Percentiles rank a stretch among this genome's conserved stretches.
These are phyloP conservation scores for Lentinula aciculospora DNA, from an alignment of 768 basidiomycete species.

Conservation along the genomic window DNA sequence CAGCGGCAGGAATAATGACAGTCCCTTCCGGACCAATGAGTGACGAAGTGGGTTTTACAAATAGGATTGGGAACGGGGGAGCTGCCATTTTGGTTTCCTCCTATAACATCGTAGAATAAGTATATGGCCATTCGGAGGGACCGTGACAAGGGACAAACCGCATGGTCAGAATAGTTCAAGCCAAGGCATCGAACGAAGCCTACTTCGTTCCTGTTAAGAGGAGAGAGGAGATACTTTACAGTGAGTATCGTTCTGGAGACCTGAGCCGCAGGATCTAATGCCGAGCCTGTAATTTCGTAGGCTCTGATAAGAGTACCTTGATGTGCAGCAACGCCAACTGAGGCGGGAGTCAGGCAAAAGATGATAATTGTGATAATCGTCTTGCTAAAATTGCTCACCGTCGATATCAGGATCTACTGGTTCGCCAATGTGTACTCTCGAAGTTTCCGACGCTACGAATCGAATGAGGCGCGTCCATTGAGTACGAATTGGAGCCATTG, in stretches of 20 bases:
- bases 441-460: constrained; percentile 73
- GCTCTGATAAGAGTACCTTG: constrained; percentile 55
- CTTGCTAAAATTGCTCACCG: constrained; percentile 30
- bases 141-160: constrained; percentile 42
- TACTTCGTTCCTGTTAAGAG: constrained; percentile 61
- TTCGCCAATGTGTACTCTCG: constrained; percentile 70
- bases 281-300: constrained; percentile 66
- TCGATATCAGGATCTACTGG: constrained; percentile 65
- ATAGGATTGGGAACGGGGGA: constrained; percentile 65
- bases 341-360: constrained; percentile 1
- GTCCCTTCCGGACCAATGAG: constrained; percentile 68
- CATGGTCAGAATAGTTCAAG: constrained; percentile 82
- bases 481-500: constrained; percentile 59
- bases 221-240: constrained; percentile 64
- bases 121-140: background rate
- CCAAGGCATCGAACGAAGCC: constrained; percentile 73
- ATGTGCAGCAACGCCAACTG: constrained; percentile 57
- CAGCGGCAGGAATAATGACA: constrained; percentile 58
- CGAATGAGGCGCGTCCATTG: constrained; percentile 81
- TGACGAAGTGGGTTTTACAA: constrained; percentile 71
- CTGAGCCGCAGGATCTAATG: constrained; percentile 59
- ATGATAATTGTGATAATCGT: no score
- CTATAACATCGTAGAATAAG: constrained; percentile 24
- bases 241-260: constrained; percentile 61
- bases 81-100: constrained; percentile 60